Base-by-base conservation (phyloP, 192 early-diverging fungal genomes). In the Umbelopsis vinacea region DNA sequence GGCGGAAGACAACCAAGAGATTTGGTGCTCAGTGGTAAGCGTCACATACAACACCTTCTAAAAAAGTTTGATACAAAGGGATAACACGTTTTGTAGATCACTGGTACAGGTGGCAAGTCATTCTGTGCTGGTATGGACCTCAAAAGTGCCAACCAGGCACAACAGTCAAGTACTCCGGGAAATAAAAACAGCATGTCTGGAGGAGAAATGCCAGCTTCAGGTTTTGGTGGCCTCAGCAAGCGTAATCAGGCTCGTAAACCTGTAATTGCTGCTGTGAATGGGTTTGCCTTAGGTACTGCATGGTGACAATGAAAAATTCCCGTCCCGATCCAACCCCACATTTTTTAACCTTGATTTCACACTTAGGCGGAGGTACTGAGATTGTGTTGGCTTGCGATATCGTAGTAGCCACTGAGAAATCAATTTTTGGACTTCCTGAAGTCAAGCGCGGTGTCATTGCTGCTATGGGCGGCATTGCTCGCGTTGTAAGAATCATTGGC, bases 201-300 rank as follows among this genome's bases (percentile, higher is more conserved):
- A 7, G 29, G 46, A 19, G 45, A 52, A 22, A 54, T 73, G 45
- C 68, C 69, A 33, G 21, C 38, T 3, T 69, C 69, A 17, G 81
- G 81, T 9, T 83, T 83, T 47, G 81, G 66, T 40, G 81, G 81
- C 15, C 21, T 83, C 15, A 83, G 76, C 40, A 68, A 74, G 19
- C 67, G 81, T 8, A 73, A 73, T 38, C 40, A 71, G 37, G 66
- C 52, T 9, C 73, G 69, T 15, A 83, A 83, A 48, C 81, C 81
- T n/a, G 40, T 83, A 17, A 82, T 83, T 72, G 81, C 81, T 60
- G 81, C 81, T 55, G 81, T 83, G 4, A 79, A 83, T 75, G 81
- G 81, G 15, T 69, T 70, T 37, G 81, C 81, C n/a, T 46, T 83
- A 26, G 79, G 79, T 76, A 55, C 23, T 43, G 74, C 45, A 66